Base-by-base conservation (phyloP, 768 basidiomycete genomes). In the Mycena filopes region DNA sequence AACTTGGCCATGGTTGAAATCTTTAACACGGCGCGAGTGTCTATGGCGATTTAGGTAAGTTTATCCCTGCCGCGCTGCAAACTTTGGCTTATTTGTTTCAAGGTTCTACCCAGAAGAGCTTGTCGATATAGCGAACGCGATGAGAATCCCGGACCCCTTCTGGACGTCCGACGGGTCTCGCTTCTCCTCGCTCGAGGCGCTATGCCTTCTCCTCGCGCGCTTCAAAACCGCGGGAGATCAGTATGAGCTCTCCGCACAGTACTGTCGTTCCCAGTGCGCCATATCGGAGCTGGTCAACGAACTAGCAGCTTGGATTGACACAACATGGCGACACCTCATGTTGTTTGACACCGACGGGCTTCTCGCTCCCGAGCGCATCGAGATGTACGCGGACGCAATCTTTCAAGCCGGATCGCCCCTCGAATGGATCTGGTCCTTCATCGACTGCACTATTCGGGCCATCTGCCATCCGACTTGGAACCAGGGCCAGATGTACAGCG, bases 221-320 rank as follows among this genome's bases (percentile, higher is more conserved):
- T 63, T 71, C 36, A 53, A 56, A 1, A 43, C 58, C 21, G 55
- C 70, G 12, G 71, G 59, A 5, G 68, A 71, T 46, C 28, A 63
- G 25, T 67, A 58, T 33, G 41, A 51, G 16, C 65, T 72, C 8
- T 55, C 55, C 10, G 67, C 45, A 45, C 53, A 64, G 21, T 72
- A 68, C 60, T 18, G 61, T 23, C 59, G 70, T 25, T 26, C 67
- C 15, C 71, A 70, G 61, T 60, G 63, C 12, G 57, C 71, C 31
- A 72, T 73, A 2, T 71, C 67, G 1, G 54, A 73, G 23, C 31
- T 69, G n/a, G 58, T 70, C 18, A 71, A 71, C 36, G 29, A 42
- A 1, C 57, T 71, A 2, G 48, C 36, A 3, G 1, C 6, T 2
- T 67, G 57, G 29, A 21, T 73, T 9, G 56, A 74, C 47, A 33